Conservation (phyloP, 305 asterid genomes). For the Plantago lanceolata region DNA sequence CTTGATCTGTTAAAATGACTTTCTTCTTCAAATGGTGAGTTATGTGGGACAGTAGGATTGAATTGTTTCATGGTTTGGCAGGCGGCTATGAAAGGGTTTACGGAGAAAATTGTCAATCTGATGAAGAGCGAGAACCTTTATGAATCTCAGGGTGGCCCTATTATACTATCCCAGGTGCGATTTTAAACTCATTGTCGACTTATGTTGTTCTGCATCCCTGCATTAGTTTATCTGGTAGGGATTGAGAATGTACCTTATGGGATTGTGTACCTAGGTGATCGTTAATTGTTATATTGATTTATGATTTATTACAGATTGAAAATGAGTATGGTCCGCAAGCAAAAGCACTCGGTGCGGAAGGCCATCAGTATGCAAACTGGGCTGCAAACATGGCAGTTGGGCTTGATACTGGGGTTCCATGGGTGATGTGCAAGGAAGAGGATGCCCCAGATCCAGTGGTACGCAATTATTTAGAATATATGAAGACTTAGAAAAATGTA, state of each 20-base stretch:
- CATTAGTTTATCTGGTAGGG: no score
- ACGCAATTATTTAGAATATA: constrained; percentile 16
- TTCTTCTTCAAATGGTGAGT: neutral
- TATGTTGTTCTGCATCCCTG: neutral
- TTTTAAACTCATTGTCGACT: constrained; percentile 13
- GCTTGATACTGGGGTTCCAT: constrained; percentile 82
- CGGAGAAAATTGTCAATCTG: constrained; percentile 64
- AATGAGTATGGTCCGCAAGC: constrained; percentile 90
- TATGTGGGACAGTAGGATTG: constrained; percentile 12
- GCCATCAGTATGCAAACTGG: constrained; percentile 63
- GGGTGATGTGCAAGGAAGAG: constrained; percentile 99
- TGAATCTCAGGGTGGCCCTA: constrained; percentile 89
- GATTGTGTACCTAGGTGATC: neutral
- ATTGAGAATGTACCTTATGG: no score
- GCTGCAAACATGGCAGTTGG: constrained; percentile 92
- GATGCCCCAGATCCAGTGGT: constrained; percentile 99
- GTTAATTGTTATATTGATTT: no score
- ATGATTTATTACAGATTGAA: constrained; percentile 56
- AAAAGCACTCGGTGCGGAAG: constrained; percentile 68
- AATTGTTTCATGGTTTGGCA: constrained; percentile 35
- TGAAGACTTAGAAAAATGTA: neutral
- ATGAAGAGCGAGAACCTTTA: constrained; percentile 74
- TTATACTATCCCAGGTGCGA: constrained; percentile 78
- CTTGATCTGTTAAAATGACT: neutral
- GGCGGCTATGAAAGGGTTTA: constrained; percentile 78